Evolutionary conservation across 371 early-diverging fungal species (phyloP), one percentile per base, ranked within the genome.

Genomic region (Mucor mucedo): DNA sequence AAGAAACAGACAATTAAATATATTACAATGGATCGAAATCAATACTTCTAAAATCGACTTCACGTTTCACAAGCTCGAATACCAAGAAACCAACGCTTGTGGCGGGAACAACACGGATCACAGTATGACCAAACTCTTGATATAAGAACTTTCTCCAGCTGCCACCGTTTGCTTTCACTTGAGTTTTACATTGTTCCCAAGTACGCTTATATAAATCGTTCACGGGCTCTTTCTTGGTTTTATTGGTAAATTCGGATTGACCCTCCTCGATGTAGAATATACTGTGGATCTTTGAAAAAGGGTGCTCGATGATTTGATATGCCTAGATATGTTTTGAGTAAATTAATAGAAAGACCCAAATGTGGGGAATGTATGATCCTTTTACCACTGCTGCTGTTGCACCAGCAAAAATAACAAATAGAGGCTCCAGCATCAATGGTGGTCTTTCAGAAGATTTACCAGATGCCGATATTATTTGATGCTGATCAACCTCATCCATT

Each of bases 301-400:
- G 92, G 58, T 88, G 88, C 28, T 92, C 92, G 27, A 90, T 81
- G 0, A 79, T 65, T 69, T 92, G 92, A 64, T 91, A 92, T 5
- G 89, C 88, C 82, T 82, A 64, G 21, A 0, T 8, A 35, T 32
- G 6, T 13, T 13, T 30, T n/a, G 7, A 14, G 28, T n/a, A 45
- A 9, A 52, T 28, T 13, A 58, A 39, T 13, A 28, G 13, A 32
- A 8, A 10, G n/a, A 21, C 1, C 11, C 10, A 4, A 27, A 13
- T 27, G 8, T 38, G 6, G 2, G 27, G 5, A 5, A 48, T n/a
- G 2, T 29, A 49, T 21, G 21, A 10, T 27, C 10, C 8, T 10
- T 68, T 58, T 74, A 79, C 82, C 48, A 91, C 67, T 2, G 91
- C 91, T 1, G 91, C 90, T 2, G 86, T 66, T 11, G 88, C 89